Evolutionary conservation across 768 basidiomycete genomes (phyloP).

Genomic region (Auriculariales sp.): DNA sequence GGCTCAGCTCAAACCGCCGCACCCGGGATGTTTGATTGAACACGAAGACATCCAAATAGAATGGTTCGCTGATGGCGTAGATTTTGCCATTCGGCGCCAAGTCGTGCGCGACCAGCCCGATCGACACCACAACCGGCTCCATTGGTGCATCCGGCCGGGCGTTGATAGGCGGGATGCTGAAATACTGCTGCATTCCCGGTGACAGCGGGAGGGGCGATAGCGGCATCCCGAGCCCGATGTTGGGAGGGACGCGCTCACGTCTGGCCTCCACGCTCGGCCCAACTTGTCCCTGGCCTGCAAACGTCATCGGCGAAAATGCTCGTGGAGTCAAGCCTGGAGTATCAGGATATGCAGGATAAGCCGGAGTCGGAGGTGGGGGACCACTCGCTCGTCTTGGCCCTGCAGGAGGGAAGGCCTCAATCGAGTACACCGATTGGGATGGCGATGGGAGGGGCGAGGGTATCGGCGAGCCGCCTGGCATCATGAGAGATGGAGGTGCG

Average conservation of each 20-base stretch:
- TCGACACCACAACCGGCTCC: constrained; percentile 59
- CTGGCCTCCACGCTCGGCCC: constrained; percentile 50
- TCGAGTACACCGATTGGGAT: neutral
- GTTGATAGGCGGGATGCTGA: constrained; percentile 1
- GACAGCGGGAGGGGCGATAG: neutral
- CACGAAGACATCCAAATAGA: constrained; percentile 76
- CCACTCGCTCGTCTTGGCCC: constrained; percentile 16
- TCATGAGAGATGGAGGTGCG: neutral
- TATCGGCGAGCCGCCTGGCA: too few relatives aligned
- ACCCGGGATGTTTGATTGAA: constrained; percentile 70
- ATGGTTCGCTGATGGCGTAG: constrained; percentile 49
- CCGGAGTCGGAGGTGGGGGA: constrained; percentile 37
- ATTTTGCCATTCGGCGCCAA: constrained; percentile 24
- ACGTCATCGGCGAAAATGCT: constrained; percentile 38
- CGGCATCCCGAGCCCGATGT: constrained; percentile 3
- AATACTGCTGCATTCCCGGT: neutral
- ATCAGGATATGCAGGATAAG: constrained; percentile 55
- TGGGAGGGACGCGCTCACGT: constrained; percentile 27
- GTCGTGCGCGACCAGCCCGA: constrained; percentile 30
- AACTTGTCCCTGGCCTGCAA: constrained; percentile 32
- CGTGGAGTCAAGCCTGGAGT: constrained; percentile 38
- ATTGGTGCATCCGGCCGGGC: constrained; percentile 4
- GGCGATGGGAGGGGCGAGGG: neutral
- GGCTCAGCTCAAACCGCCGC: constrained; percentile 62
- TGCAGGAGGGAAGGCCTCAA: constrained; percentile 3